Conservation (phyloP, 140 eudicot genomes). For the Ambrosia hybrid region DNA sequence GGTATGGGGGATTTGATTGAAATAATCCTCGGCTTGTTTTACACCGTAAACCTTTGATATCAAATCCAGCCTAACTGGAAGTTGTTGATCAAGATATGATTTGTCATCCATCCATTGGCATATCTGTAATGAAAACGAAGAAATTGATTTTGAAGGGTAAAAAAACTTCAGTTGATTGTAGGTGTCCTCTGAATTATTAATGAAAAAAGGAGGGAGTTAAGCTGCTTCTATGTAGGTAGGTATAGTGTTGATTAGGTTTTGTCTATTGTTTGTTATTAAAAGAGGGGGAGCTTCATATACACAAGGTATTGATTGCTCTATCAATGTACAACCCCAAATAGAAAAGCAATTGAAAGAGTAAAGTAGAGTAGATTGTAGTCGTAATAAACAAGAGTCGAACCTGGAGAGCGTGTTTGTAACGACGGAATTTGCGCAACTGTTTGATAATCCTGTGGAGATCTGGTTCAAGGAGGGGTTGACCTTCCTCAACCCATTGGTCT, state of each 20-base stretch:
- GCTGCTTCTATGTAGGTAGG: too few species aligned
- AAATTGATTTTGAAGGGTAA: neutral
- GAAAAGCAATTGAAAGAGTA: too few species aligned
- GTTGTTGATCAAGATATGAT: slow-evolving; percentile 31
- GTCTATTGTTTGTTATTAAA: too few species aligned
- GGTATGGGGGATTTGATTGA: slow-evolving; percentile 38
- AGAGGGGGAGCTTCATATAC: too few species aligned
- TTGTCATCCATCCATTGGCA: slow-evolving; percentile 58
- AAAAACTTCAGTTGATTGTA: too few species aligned
- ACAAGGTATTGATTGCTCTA: too few species aligned
- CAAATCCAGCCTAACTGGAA: slow-evolving; percentile 51
- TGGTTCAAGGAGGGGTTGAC: slow-evolving; percentile 26
- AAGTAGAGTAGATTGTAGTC: too few species aligned
- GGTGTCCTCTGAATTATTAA: too few species aligned
- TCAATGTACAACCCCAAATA: too few species aligned
- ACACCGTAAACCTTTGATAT: slow-evolving; percentile 59
- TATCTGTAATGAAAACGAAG: slow-evolving; percentile 35
- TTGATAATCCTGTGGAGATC: slow-evolving; percentile 42
- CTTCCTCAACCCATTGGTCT: slow-evolving; percentile 50
- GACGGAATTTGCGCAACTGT: slow-evolving; percentile 38
- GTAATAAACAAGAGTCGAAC: slow-evolving; percentile 17
- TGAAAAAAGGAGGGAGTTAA: too few species aligned
- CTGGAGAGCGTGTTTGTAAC: slow-evolving; percentile 70
- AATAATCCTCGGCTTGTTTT: slow-evolving; percentile 56
- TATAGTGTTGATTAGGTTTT: too few species aligned